These are phyloP conservation scores for Intubia oerlemansii DNA, from an alignment of 2,329 filamentous ascomycete genomes.

Conservation along the genomic window DNA sequence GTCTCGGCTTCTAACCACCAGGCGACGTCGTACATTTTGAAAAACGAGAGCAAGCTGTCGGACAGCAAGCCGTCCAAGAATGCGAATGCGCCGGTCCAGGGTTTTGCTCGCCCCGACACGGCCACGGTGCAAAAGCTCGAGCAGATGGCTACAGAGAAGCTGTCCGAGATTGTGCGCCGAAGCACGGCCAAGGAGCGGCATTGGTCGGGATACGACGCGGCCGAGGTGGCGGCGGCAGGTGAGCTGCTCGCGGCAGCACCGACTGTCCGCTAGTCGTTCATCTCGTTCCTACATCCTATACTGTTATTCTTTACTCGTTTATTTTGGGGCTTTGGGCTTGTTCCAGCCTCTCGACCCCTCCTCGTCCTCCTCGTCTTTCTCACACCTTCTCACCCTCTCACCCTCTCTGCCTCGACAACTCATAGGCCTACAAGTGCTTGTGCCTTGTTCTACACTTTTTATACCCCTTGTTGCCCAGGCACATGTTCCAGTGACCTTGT, in stretches of 20 bases:
- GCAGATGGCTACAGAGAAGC: constrained; percentile 49
- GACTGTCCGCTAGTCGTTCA: constrained; percentile 23
- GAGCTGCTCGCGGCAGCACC: constrained; percentile 34
- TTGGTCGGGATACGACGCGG: constrained; percentile 52
- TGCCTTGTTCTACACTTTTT: neutral
- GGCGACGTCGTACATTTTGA: constrained; percentile 29
- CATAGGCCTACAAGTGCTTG: too few species aligned
- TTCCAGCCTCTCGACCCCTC: too few species aligned
- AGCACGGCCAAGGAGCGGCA: constrained; percentile 35
- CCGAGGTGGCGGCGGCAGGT: constrained; percentile 50
- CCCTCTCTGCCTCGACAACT: too few species aligned
- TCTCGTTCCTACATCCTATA: too few species aligned
- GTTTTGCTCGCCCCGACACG: constrained; percentile 30
- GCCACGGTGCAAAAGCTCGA: constrained; percentile 46
- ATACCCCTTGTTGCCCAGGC: too few species aligned
- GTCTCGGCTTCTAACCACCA: constrained; percentile 9
- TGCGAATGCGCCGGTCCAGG: too few species aligned
- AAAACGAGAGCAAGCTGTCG: constrained; percentile 19
- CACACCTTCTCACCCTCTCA: too few species aligned
- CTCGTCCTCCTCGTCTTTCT: too few species aligned
- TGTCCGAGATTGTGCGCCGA: constrained; percentile 54
- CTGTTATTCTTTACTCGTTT: too few species aligned
- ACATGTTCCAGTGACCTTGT: too few species aligned
- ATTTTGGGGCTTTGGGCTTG: too few species aligned
- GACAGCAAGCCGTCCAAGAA: constrained; percentile 18